phyloP scores from a whole-genome alignment of 495 filamentous ascomycete genomes.

The Rostrohypoxylon terebratum region DNA sequence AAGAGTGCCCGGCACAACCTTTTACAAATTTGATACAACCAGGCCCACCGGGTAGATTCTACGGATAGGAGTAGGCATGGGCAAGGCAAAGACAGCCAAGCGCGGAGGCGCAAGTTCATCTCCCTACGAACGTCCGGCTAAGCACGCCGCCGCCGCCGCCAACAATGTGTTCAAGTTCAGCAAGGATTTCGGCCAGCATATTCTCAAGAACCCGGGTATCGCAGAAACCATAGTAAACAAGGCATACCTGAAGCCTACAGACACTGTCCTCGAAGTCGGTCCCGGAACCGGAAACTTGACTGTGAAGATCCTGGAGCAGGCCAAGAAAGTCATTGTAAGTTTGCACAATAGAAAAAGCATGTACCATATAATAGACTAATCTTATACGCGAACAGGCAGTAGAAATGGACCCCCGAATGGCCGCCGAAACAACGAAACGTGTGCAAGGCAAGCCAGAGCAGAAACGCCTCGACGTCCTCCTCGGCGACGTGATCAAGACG shows the following conservation, averaged over 20 bases:
- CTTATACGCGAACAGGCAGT: conserved; percentile 56
- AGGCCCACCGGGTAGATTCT: neutral
- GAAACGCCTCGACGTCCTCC: conserved; percentile 82
- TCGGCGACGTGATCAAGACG: conserved; percentile 92
- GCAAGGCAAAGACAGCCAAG: conserved; percentile 72
- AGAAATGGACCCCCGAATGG: conserved; percentile 96
- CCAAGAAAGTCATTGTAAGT: conserved; percentile 81
- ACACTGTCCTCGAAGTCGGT: conserved; percentile 68
- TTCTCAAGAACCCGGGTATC: conserved; percentile 95
- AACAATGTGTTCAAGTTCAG: conserved; percentile 85
- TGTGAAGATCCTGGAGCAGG: conserved; percentile 85
- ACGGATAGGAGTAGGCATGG: conserved; percentile 56
- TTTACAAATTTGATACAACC: neutral
- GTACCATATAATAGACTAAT: conserved; percentile 6
- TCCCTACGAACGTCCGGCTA: conserved; percentile 68
- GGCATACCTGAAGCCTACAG: conserved; percentile 88
- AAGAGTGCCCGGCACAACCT: conserved; percentile 9
- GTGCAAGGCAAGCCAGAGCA: conserved; percentile 86
- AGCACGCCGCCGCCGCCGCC: conserved; percentile 53
- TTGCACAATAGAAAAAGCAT: neutral
- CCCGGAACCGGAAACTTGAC: conserved; percentile 89
- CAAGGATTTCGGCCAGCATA: conserved; percentile 79
- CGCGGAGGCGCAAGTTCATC: conserved; percentile 63
- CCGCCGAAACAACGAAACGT: conserved; percentile 93
- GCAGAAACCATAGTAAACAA: conserved; percentile 84